Base-by-base conservation (phyloP, 768 basidiomycete species). In the Crepidotus variabilis region DNA sequence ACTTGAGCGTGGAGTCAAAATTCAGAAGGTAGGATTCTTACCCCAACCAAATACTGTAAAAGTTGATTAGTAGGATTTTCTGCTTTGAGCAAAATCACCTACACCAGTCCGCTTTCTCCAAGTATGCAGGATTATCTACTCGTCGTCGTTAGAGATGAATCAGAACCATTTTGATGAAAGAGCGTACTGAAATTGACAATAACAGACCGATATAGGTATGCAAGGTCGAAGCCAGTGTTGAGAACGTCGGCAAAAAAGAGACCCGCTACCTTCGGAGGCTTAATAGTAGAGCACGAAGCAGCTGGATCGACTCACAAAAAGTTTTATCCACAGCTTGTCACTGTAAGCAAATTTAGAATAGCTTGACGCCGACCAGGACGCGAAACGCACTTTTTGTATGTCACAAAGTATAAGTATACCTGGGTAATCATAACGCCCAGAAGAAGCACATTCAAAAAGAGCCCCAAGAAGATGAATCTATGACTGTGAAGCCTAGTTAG, bases 11-110 rank as follows among this genome's bases (percentile, higher is more conserved):
- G 24, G 1, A 35, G 11, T 34, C 7, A 32, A 54, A 14, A 21
- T 50, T 4, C 55, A 24, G n/a, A n/a, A n/a, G 11, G 24, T 14
- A 33, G 20, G 16, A 39, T 51, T 3, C 67, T 11, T 57, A 70
- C 77, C 78, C 52, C 70, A 70, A 6, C 63, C 71, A 61, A 77
- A 77, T n/a, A 78, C 76, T 78, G 57, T 5, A 47, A 33, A 13
- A 8, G 32, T 28, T 22, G 16, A 28, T 28, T 9, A 56, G 21
- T 2, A 28, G n/a, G 11, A 47, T 33, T n/a, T 3, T 34, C 16
- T 4, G 16, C 16, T 7, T 22, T 33, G 24, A 51, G 16, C 6
- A 21, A 35, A 35, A 45, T 14, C 20, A 60, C 64, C 36, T 50
- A 65, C 64, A 28, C 62, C 62, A 63, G 47, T 65, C 61, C 10